Base-by-base conservation (phyloP, 2,329 filamentous ascomycete genomes). In the Dothistroma septosporum region DNA sequence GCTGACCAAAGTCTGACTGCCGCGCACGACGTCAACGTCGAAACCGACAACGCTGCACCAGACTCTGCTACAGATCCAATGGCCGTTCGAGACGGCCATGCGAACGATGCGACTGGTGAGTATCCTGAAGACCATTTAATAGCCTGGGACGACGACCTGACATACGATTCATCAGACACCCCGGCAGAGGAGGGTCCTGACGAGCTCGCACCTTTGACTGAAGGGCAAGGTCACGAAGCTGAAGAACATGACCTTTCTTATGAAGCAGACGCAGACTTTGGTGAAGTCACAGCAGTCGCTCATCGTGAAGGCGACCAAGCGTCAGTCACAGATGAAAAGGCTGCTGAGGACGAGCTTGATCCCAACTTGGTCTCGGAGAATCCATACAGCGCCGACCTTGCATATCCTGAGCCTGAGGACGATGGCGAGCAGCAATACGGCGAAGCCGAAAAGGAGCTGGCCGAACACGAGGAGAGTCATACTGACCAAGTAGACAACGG, bases 81-180 rank as follows among this genome's bases (percentile, higher is more conserved):
- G 21, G 66, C 65, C 50, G 58, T 66, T 64, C 64, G 65, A 56
- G 65, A 59, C 31, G 64, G 66, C 59, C 22, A 57, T 22, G 57
- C 64, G 55, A 64, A 68, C 50, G 63, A 64, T 35, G 53, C 55
- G 24, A 62, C 61, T 64, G 71, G 70, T 73, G 65, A 73, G 70
- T 69, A 66, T 52, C 31, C 59, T 24, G 24, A 44, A 52, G 66
- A 69, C 16, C 63, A 69, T 12, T 44, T 64, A 5, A 68, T 71
- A 31, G 65, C 69, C 37, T 72, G 49, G 32, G 64, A 68, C 28
- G 66, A 69, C 59, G 61, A 59, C 57, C 68, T 72, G 64, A 73
- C 69, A 37, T 61, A 54, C 37, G 12, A 55, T 24, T 5, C 54
- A 33, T 60, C 66, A 70, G 70, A 71, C 54, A 54, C 52, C 32